These are phyloP conservation scores for Pittosporum tobira DNA, from an alignment of 129 eudicot genomes.

Conservation along the genomic window DNA sequence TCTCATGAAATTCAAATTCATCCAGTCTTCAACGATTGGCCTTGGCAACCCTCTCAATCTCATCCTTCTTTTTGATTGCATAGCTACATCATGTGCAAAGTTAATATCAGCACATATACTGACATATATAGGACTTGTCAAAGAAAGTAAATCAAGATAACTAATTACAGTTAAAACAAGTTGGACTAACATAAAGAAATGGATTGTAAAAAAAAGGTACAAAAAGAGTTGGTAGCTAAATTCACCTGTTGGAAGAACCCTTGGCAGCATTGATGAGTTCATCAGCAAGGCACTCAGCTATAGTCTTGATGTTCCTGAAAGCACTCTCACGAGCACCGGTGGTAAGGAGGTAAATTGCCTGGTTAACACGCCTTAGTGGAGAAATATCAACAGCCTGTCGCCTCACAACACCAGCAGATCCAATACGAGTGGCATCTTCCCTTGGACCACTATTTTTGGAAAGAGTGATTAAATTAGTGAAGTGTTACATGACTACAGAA, in stretches of 20 bases:
- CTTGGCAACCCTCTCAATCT: constrained; percentile 15
- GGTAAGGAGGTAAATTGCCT: constrained; percentile 2
- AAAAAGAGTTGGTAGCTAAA: neutral
- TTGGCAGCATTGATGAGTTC: constrained; percentile 13
- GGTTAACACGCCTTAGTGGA: constrained; percentile 16
- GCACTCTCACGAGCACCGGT: constrained; percentile 34
- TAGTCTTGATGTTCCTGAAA: constrained; percentile 63
- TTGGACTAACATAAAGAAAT: too few relatives aligned
- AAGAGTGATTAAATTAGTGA: neutral
- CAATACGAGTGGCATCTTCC: constrained; percentile 41
- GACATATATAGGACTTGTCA: too few relatives aligned
- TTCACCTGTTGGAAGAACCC: constrained; percentile 4
- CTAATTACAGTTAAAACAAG: too few relatives aligned
- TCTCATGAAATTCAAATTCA: too few relatives aligned
- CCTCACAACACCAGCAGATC: constrained; percentile 43
- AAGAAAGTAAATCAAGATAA: too few relatives aligned
- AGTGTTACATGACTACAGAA: neutral
- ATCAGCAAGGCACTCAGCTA: constrained; percentile 80
- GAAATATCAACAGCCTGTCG: constrained; percentile 43
- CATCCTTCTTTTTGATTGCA: constrained; percentile 13
- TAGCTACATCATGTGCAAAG: constrained; percentile 17
- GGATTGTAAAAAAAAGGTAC: too few relatives aligned
- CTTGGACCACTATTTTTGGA: constrained; percentile 26
- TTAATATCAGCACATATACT: too few relatives aligned
- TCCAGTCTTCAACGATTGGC: constrained; percentile 7